A percentile compares a stretch with the other conserved stretches of the same genome.
phyloP scores from a whole-genome alignment of 2,329 filamentous ascomycete genomes.

The Penicillium vulpinum region DNA sequence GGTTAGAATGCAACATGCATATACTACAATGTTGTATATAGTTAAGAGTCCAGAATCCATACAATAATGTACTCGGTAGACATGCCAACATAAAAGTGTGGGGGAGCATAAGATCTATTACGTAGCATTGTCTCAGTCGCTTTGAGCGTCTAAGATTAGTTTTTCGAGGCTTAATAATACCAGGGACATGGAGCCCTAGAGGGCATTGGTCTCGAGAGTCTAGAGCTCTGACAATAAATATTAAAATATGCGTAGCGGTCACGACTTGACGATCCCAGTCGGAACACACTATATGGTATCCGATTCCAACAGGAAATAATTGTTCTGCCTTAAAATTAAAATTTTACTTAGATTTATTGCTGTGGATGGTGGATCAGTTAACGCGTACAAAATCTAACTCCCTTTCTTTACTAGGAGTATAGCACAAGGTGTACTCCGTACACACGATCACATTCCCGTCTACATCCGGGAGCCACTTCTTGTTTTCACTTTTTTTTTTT shows the following conservation, averaged over 20 bases:
- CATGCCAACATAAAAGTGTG: background rate
- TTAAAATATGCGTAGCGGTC: background rate
- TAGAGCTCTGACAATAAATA: conserved; percentile 6
- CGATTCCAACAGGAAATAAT: conserved; percentile 5
- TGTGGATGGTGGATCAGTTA: conserved; percentile 12
- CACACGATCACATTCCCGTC: conserved; percentile 14
- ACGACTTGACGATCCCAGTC: conserved; percentile 7
- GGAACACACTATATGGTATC: conserved; percentile 6
- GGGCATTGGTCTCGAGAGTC: background rate
- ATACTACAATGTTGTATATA: background rate
- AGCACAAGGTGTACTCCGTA: background rate
- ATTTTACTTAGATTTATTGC: background rate
- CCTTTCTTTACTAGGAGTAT: background rate
- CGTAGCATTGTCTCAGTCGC: conserved; percentile 13
- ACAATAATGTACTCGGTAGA: background rate
- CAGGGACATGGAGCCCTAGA: background rate
- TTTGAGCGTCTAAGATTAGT: conserved; percentile 9
- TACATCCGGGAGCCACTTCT: conserved; percentile 9
- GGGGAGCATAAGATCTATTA: conserved; percentile 6
- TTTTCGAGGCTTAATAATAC: conserved; percentile 1
- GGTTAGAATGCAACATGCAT: background rate
- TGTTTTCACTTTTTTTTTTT: background rate
- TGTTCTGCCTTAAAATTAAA: conserved; percentile 11
- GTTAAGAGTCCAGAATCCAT: background rate
- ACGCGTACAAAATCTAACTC: conserved; percentile 5